Percentiles rank a stretch among this genome's conserved stretches.
These are phyloP conservation scores for Colletotrichum godetiae DNA, from an alignment of 2,329 filamentous ascomycete genomes.

Conservation along the genomic window DNA sequence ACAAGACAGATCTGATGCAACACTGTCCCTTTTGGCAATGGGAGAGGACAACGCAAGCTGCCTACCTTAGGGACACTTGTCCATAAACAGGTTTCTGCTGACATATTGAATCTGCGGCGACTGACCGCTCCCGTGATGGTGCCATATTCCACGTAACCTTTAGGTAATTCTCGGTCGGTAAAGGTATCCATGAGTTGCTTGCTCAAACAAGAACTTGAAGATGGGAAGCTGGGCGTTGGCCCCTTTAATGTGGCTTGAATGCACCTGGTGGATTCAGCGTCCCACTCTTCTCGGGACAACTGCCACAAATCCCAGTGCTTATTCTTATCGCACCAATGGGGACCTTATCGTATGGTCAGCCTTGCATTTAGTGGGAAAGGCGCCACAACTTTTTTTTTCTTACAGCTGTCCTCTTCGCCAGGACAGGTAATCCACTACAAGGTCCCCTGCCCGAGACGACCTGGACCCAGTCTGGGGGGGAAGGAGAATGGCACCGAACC, in stretches of 20 bases:
- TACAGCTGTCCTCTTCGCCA: constrained; percentile 36
- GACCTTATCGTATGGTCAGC: constrained; percentile 26
- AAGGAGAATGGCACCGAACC: constrained; percentile 26
- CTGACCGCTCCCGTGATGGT: constrained; percentile 14
- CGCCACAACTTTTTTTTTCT: constrained; percentile 29
- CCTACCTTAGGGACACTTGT: background rate
- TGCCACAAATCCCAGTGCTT: constrained; percentile 19
- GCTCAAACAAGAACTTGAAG: background rate
- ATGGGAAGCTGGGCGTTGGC: constrained; percentile 19
- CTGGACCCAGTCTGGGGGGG: constrained; percentile 19
- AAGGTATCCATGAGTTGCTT: background rate
- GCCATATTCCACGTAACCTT: constrained; percentile 29
- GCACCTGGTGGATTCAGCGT: background rate
- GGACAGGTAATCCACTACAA: constrained; percentile 28
- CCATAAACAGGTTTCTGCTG: background rate
- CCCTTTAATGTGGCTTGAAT: constrained; percentile 24
- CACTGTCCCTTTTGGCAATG: background rate
- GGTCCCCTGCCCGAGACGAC: constrained; percentile 23
- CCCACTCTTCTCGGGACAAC: constrained; percentile 13
- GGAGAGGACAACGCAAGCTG: background rate
- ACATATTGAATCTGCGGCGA: background rate
- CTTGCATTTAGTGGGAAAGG: constrained; percentile 11
- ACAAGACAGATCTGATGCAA: background rate
- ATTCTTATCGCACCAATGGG: constrained; percentile 32
- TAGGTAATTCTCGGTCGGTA: constrained; percentile 15